A percentile compares a stretch with the other conserved stretches of the same genome.
These are phyloP conservation scores for Aspergillus diversus DNA, from an alignment of 495 filamentous ascomycete genomes.

Conservation along the genomic window DNA sequence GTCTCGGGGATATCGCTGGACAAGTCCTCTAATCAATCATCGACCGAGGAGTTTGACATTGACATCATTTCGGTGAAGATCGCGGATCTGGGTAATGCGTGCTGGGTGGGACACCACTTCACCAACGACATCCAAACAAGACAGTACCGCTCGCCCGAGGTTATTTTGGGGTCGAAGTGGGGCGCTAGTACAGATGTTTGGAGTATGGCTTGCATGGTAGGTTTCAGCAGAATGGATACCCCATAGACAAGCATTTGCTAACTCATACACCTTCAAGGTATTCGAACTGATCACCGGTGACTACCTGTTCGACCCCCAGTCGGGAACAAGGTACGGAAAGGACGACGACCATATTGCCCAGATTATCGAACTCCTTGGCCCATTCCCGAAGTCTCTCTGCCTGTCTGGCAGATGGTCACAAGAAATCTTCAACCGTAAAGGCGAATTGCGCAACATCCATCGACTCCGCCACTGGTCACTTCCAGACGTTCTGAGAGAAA, in stretches of 20 bases:
- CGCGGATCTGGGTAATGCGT: conserved; percentile 96
- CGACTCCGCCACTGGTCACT: conserved; percentile 95
- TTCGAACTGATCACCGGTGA: conserved; percentile 99
- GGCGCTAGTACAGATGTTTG: conserved; percentile 98
- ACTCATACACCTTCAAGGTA: conserved; percentile 55
- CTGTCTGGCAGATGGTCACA: conserved; percentile 95
- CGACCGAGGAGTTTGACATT: conserved; percentile 53
- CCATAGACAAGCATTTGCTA: not conserved
- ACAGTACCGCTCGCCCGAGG: conserved; percentile 96
- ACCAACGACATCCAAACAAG: conserved; percentile 99
- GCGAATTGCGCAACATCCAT: conserved; percentile 97
- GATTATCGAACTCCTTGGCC: conserved; percentile 95
- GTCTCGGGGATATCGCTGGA: conserved; percentile 94
- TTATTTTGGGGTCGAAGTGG: conserved; percentile 97
- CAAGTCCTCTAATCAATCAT: conserved; percentile 57
- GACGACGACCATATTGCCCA: conserved; percentile 99
- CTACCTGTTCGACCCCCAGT: conserved; percentile 98
- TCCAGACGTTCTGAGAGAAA: conserved; percentile 90
- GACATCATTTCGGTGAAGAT: conserved; percentile 98
- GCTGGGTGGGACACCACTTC: conserved; percentile 98
- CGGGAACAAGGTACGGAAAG: conserved; percentile 98
- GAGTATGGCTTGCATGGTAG: conserved; percentile 99
- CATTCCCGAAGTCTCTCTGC: conserved; percentile 89
- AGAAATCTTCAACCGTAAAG: conserved; percentile 98
- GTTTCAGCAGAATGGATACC: conserved; percentile 19